These are phyloP conservation scores for Staphylotrichum longicolle DNA, from an alignment of 495 filamentous ascomycete genomes.

Conservation along the genomic window DNA sequence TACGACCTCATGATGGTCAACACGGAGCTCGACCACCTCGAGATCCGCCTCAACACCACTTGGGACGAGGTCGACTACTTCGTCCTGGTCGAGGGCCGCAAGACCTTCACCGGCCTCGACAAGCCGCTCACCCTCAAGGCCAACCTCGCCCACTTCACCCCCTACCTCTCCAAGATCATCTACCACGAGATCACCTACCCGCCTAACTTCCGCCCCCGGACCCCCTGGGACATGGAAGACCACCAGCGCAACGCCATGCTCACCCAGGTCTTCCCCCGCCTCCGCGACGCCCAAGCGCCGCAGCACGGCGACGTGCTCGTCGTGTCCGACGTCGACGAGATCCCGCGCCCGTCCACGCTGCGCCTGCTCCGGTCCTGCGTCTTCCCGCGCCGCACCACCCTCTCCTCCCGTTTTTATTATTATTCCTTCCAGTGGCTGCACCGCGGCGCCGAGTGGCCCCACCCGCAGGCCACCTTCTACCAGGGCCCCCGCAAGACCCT, in stretches of 20 bases:
- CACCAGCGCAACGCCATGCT: conserved; percentile 54
- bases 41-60: conserved; percentile 55
- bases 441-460: conserved; percentile 50
- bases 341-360: conserved; percentile 49
- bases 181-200: conserved; percentile 52
- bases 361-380: conserved; percentile 46
- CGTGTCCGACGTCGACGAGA: conserved; percentile 53
- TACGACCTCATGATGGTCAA: conserved; percentile 57
- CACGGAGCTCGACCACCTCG: conserved; percentile 57
- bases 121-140: conserved; percentile 49
- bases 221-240: conserved; percentile 49
- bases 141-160: conserved; percentile 40
- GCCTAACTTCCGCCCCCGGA: conserved; percentile 31
- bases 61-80: conserved; percentile 55
- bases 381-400: conserved; percentile 52
- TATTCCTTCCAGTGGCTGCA: conserved; percentile 58
- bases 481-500: conserved; percentile 46
- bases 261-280: conserved; percentile 46
- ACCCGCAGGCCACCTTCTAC: conserved; percentile 57
- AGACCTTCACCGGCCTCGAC: conserved; percentile 49
- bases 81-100: conserved; percentile 51
- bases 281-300: conserved; percentile 36
- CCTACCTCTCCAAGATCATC: conserved; percentile 53
- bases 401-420: conserved; percentile 54
- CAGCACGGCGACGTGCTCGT: conserved; percentile 43